Percentiles rank a stretch among this genome's conserved stretches.
phyloP scores from a whole-genome alignment of 2,329 filamentous ascomycete genomes.

The Trichoderma sp. region DNA sequence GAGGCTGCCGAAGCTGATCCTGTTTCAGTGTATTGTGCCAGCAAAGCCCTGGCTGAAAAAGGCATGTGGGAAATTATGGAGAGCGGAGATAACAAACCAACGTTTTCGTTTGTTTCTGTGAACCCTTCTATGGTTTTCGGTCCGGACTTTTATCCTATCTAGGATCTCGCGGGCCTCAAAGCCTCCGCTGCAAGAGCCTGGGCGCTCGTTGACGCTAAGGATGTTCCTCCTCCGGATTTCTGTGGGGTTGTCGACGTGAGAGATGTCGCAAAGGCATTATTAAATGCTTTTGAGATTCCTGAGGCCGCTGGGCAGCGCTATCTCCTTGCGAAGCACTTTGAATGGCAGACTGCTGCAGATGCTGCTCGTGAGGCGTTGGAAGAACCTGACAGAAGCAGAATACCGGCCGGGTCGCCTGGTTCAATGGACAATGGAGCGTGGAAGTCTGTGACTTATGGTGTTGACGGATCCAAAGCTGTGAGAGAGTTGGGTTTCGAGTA shows the following conservation, averaged over 20 bases:
- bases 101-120: not conserved
- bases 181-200: not conserved
- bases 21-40: conserved; percentile 24
- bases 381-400: not conserved
- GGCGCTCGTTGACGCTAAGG: not conserved
- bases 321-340: not conserved
- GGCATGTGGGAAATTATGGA: conserved; percentile 55
- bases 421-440: not conserved
- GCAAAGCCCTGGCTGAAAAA: conserved; percentile 59
- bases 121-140: not conserved
- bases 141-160: not conserved
- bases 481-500: not conserved
- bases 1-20: conserved; percentile 6
- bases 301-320: not conserved
- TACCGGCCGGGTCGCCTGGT: not conserved
- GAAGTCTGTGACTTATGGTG: not conserved
- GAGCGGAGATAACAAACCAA: conserved; percentile 23
- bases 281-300: not conserved
- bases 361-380: not conserved
- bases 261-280: not conserved
- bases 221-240: not conserved
- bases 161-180: not conserved
- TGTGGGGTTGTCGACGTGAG: not conserved
- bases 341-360: not conserved
- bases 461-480: not conserved